Base-by-base conservation (phyloP, 2,329 filamentous ascomycete species). In the Pseudopithomyces maydicus region DNA sequence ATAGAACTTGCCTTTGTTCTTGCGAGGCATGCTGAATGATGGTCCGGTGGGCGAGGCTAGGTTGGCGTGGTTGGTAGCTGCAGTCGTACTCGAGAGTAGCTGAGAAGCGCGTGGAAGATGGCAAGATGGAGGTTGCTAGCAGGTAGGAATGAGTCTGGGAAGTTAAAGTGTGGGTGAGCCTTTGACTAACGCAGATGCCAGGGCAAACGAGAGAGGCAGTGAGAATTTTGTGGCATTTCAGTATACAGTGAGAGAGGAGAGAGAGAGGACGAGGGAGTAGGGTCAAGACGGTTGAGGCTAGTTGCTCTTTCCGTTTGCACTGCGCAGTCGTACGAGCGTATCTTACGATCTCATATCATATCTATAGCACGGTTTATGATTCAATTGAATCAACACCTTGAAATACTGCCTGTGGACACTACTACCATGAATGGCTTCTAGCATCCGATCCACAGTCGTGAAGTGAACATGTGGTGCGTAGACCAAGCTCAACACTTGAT, bases 1-100 rank as follows among this genome's bases (percentile, higher is more conserved):
- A n/a, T 57, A 57, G 45, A 46, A 38, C 3, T 46, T 39, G 17
- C 42, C 43, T 2, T 46, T 39, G 17, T 46, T 42, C n/a, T 52
- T 54, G 41, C 55, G 50, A 19, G n/a, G 36, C 48, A 51, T 51
- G 48, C 6, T 43, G 26, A 26, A 4, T 15, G 22, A 42, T 42
- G 3, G 48, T 19, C 12, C 7, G 17, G 4, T 26, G 17, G 12
- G 20, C 15, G 23, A n/a, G 12, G 19, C 2, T 38, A 19, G 11
- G 33, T 26, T 6, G 36, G 22, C 29, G 22, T 10, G 33, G 20
- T 23, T 32, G 5, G 2, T 8, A 14, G 29, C 5, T 17, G 8
- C 8, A 33, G 44, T 23, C 20, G 7, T 35, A 14, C 22, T 22
- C 14, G 26, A 20, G n/a, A 6, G 20, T 15, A 41, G 17, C 5